Evolutionary conservation across 2,329 filamentous ascomycete species (phyloP).

Genomic region (Phyllosticta capitalensis): DNA sequence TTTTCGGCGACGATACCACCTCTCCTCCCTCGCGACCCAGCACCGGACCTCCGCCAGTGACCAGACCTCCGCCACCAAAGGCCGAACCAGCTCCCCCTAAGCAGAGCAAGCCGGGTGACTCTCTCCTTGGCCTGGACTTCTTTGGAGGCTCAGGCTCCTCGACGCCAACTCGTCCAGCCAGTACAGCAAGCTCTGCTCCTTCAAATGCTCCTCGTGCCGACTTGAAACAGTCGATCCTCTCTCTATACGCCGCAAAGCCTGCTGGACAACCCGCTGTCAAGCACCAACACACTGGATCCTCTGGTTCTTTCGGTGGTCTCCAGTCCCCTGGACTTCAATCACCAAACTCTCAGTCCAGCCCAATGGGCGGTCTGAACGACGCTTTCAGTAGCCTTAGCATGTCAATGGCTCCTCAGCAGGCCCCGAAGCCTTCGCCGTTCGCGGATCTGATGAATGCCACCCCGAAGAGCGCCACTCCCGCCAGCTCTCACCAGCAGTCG

Average conservation of each 20-base stretch:
- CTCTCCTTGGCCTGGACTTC: slow-evolving; percentile 85
- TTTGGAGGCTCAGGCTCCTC: slow-evolving; percentile 60
- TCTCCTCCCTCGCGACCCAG: slow-evolving; percentile 59
- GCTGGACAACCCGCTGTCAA: slow-evolving; percentile 57
- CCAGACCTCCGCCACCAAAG: slow-evolving; percentile 50
- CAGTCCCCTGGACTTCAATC: slow-evolving; percentile 36
- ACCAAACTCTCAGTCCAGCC: slow-evolving; percentile 28
- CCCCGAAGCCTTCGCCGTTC: slow-evolving; percentile 53
- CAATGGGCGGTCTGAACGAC: slow-evolving; percentile 61
- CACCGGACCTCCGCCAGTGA: slow-evolving; percentile 54
- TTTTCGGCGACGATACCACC: slow-evolving; percentile 69
- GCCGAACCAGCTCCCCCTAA: slow-evolving; percentile 52
- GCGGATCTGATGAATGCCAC: slow-evolving; percentile 50
- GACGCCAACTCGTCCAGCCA: slow-evolving; percentile 62
- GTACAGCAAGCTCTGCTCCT: slow-evolving; percentile 49
- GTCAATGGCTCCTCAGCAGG: slow-evolving; percentile 36
- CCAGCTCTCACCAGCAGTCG: slow-evolving; percentile 27
- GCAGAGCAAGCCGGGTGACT: slow-evolving; percentile 67
- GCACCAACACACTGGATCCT: slow-evolving; percentile 45
- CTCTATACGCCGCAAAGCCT: slow-evolving; percentile 77
- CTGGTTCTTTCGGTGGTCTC: slow-evolving; percentile 37
- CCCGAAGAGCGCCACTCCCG: slow-evolving; percentile 26
- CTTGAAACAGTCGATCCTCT: slow-evolving; percentile 93
- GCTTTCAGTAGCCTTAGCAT: slow-evolving; percentile 68
- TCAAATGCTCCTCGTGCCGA: slow-evolving; percentile 65